Base-by-base conservation (phyloP, 2,329 filamentous ascomycete species). In the Colletotrichum magnum region DNA sequence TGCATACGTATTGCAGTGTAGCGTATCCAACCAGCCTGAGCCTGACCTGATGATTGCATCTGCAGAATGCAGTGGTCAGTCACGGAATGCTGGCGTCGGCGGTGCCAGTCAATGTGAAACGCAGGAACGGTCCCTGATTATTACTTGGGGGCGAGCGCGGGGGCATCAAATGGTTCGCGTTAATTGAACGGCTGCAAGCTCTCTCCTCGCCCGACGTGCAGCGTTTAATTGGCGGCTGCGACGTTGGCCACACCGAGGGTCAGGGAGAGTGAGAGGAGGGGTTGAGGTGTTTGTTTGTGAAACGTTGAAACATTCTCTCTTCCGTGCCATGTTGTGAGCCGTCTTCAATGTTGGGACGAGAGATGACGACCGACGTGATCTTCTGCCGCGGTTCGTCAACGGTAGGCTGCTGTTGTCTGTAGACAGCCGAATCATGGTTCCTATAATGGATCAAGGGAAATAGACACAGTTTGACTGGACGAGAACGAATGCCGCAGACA, bases 81-180 rank as follows among this genome's bases (percentile, higher is more conserved):
- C 13, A 15, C 10, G n/a, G n/a, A 15, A 45, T 15, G 43, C n/a
- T 45, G 43, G 43, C 43, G 43, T 45, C n/a, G 57, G 45, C 18
- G 54, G 39, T 15, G 41, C 9, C 47, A 43, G 56, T 65, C 48
- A 65, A 65, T 65, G 63, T 48, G 56, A 58, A 64, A 59, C 62
- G 62, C 32, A 51, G 48, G 47, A 65, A 60, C 54, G 63, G 56
- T 65, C 63, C 56, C 48, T 60, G 56, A 24, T 36, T 26, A 51
- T 52, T 43, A 26, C 16, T 21, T 28, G 9, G 36, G 16, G 52
- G 57, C 45, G 43, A 36, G 16, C 21, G 24, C 18, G 21, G 12
- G 21, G 48, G 18, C 13, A 28, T 26, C 47, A 13, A 28, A 26
- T 28, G 48, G 48, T 52, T 48, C 45, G 45, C 18, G 45, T 18